Base-by-base conservation (phyloP, 768 basidiomycete species). In the Termitomyces bulborhizus region DNA sequence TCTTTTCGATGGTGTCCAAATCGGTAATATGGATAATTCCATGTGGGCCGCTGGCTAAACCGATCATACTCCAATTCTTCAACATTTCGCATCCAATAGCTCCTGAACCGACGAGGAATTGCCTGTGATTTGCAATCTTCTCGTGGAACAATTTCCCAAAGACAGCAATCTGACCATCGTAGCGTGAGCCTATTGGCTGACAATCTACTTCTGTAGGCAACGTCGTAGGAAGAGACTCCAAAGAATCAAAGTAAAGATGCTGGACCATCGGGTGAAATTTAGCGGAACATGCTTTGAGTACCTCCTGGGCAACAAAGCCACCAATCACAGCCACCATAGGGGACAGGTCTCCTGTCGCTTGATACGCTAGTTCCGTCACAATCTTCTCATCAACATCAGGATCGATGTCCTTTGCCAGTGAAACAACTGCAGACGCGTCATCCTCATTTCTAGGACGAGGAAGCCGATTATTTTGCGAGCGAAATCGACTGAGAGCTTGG, bases 11-110 rank as follows among this genome's bases (percentile, higher is more conserved):
- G 31, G 95, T 98, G 70, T 99, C 97, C 63, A 99, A 71, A 70
- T 99, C 97, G 5, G 97, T 98, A 54, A 98, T 92, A 63, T 95
- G 85, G 54, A 99, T 90, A 50, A 79, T 72, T 9, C 91, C 97
- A 41, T 84, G 77, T 15, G 81, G 76, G 11, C 91, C 91, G 31
- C 86, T 81, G 6, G 83, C 95, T 45, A 99, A 75, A 57, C 97
- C 97, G 80, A 98, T 96, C 93, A 98, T 90, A 61, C 91, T 90
- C 97, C 97, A 99, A 71, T 98, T 99, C 79, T 99, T 99, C 64
- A 99, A 74, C 97, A 98, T 98, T 74, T 99, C 97, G 67, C 97
- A 99, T 18, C 97, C 97, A 68, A 99, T 98, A 36, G 97, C 97
- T 44, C 97, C 97, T n/a, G 96, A 86, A 8, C 97, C 97, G 54